A percentile compares a stretch with the other conserved stretches of the same genome.
Evolutionary conservation across 441 rosid genomes (phyloP).

Genomic region (Erodium moschatum): DNA sequence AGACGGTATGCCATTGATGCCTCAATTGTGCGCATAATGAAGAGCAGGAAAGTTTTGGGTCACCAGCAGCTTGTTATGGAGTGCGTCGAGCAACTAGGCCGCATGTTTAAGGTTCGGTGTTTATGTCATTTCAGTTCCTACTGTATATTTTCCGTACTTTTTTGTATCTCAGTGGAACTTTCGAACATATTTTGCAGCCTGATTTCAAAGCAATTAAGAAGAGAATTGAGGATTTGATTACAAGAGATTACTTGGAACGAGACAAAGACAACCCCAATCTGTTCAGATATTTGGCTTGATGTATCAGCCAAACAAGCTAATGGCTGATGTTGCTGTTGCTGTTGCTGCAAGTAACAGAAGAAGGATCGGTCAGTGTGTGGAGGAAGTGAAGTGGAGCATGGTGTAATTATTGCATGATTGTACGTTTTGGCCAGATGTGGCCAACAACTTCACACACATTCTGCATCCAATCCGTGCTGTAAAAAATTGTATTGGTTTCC

Average conservation of each 20-base stretch:
- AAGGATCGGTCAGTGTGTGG: not conserved
- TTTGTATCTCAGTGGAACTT: not conserved
- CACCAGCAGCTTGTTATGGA: conserved; percentile 73
- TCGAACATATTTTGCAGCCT: conserved; percentile 41
- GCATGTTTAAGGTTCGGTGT: conserved; percentile 75
- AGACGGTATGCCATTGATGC: conserved; percentile 89
- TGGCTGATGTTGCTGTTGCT: not conserved
- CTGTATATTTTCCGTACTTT: not conserved
- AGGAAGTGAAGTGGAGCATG: not conserved
- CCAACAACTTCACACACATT: not conserved
- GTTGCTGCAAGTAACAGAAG: not conserved
- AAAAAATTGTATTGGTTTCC: not conserved
- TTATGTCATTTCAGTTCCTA: not conserved
- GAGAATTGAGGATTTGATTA: conserved; percentile 81
- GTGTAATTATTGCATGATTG: not conserved
- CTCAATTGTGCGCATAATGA: conserved; percentile 93
- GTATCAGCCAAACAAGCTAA: not conserved
- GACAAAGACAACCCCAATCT: conserved; percentile 32
- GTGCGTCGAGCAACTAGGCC: conserved; percentile 85
- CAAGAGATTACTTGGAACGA: conserved; percentile 54
- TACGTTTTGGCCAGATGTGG: not conserved
- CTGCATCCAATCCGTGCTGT: not conserved
- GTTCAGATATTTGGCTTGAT: conserved; percentile 36
- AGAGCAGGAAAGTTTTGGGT: conserved; percentile 73
- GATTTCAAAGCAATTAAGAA: conserved; percentile 92